A percentile compares a stretch with the other conserved stretches of the same genome.
These are phyloP conservation scores for Filobasidium uniguttulatum DNA, from an alignment of 1,284 basidiomycete genomes.

Conservation along the genomic window DNA sequence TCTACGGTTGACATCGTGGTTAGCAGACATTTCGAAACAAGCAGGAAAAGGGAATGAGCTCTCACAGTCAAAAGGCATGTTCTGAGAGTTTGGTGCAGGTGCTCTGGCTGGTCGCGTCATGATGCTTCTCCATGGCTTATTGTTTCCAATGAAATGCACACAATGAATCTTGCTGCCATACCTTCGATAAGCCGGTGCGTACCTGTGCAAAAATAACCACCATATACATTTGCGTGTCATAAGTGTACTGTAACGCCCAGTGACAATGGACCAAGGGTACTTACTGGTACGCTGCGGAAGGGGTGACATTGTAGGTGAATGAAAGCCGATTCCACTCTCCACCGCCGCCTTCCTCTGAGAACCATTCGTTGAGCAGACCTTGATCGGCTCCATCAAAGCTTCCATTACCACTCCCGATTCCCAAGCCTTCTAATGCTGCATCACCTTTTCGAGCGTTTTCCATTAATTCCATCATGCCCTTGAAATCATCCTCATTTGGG, in stretches of 20 bases:
- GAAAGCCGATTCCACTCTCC: constrained; percentile 77
- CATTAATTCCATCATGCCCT: constrained; percentile 50
- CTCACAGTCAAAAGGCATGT: constrained; percentile 32
- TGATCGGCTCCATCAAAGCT: constrained; percentile 97
- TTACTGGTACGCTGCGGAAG: constrained; percentile 91
- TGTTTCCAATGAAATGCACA: constrained; percentile 85
- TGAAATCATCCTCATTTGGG: constrained; percentile 70
- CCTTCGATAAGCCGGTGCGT: constrained; percentile 86
- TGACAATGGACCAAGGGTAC: constrained; percentile 33
- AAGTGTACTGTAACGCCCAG: constrained; percentile 4
- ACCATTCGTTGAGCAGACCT: constrained; percentile 87
- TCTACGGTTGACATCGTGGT: constrained; percentile 28
- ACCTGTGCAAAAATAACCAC: constrained; percentile 48
- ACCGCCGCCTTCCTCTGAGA: constrained; percentile 46
- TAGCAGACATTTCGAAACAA: no score
- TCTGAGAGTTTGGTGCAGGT: constrained; percentile 22
- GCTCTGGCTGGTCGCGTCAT: constrained; percentile 47
- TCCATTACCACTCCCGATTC: constrained; percentile 43
- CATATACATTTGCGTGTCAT: background rate
- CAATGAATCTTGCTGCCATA: constrained; percentile 77
- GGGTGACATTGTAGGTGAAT: constrained; percentile 94
- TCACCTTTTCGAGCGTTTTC: constrained; percentile 20
- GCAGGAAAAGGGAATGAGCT: constrained; percentile 1
- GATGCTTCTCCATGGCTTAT: constrained; percentile 81
- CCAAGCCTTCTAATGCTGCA: constrained; percentile 40